Evolutionary conservation across 805 yeast genomes (phyloP).

Genomic region (Suhomyces sp.): DNA sequence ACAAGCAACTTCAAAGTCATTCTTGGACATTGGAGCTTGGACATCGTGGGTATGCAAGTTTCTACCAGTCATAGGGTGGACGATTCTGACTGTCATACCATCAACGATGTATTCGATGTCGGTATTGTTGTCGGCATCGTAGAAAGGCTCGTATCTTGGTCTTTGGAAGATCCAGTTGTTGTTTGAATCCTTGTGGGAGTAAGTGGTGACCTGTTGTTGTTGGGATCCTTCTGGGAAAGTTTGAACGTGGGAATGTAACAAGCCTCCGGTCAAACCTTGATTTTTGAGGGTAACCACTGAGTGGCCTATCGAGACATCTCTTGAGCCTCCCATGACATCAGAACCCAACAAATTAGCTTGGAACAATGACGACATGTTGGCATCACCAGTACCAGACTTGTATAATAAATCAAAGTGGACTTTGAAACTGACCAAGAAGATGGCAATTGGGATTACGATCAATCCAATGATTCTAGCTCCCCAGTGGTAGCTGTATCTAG

Average conservation of each 20-base stretch:
- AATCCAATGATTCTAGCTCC: conserved; percentile 60
- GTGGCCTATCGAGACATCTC: conserved; percentile 60
- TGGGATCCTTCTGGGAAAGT: conserved; percentile 46
- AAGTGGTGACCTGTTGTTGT: conserved; percentile 48
- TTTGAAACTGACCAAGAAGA: conserved; percentile 67
- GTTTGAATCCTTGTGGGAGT: conserved; percentile 45
- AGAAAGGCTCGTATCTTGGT: conserved; percentile 35
- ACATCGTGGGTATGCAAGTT: conserved; percentile 73
- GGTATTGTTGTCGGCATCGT: conserved; percentile 30
- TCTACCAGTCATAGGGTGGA: conserved; percentile 59
- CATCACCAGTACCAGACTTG: conserved; percentile 79
- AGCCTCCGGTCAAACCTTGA: conserved; percentile 45
- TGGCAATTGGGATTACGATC: conserved; percentile 58
- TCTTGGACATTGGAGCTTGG: conserved; percentile 56
- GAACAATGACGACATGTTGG: conserved; percentile 74
- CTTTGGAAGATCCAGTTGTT: conserved; percentile 49
- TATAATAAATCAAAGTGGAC: conserved; percentile 71
- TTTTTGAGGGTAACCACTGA: conserved; percentile 39
- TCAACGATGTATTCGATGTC: conserved; percentile 45
- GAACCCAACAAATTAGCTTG: conserved; percentile 74
- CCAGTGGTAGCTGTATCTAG: conserved; percentile 61
- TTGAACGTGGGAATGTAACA: conserved; percentile 47
- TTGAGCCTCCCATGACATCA: conserved; percentile 62
- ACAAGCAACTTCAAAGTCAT: conserved; percentile 64
- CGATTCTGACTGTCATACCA: conserved; percentile 60